Evolutionary conservation across 306 rosid species (phyloP).

Genomic region (Biancaea sappan): DNA sequence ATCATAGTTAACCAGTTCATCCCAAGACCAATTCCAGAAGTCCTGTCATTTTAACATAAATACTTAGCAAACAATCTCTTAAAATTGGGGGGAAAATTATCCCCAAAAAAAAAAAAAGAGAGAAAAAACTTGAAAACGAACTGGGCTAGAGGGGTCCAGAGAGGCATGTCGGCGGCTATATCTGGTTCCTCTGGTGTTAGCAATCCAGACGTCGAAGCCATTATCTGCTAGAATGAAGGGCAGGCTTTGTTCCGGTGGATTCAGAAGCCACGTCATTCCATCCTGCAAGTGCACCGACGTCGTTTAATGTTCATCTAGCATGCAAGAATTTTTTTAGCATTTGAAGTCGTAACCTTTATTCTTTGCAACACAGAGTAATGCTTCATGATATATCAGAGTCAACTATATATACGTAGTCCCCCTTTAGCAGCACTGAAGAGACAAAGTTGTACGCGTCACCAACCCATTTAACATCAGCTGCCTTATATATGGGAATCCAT

Average conservation of each 20-base stretch:
- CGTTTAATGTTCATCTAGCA: not conserved
- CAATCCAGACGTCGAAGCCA: constrained; percentile 83
- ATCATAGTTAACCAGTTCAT: constrained; percentile 65
- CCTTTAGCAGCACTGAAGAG: too few species aligned
- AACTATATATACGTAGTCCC: not conserved
- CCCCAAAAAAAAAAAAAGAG: not conserved
- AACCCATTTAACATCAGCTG: not conserved
- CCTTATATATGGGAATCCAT: not conserved
- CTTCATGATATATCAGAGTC: not conserved
- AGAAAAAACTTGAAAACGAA: constrained; percentile 18
- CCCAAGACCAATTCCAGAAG: constrained; percentile 85
- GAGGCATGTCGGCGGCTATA: constrained; percentile 64
- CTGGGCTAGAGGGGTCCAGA: constrained; percentile 39
- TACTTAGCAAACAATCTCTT: not conserved
- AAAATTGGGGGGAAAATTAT: not conserved
- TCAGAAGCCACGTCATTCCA: constrained; percentile 66
- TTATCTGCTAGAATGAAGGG: constrained; percentile 73
- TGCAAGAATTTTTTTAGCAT: not conserved
- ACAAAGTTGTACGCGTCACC: not conserved
- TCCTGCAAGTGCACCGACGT: constrained; percentile 50
- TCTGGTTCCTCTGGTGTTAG: constrained; percentile 74
- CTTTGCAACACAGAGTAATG: not conserved
- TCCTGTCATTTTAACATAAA: constrained; percentile 40
- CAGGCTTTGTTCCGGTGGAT: constrained; percentile 59
- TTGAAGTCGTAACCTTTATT: not conserved